Conservation (phyloP, 179 eudicot genomes). For the Silene vulgaris region DNA sequence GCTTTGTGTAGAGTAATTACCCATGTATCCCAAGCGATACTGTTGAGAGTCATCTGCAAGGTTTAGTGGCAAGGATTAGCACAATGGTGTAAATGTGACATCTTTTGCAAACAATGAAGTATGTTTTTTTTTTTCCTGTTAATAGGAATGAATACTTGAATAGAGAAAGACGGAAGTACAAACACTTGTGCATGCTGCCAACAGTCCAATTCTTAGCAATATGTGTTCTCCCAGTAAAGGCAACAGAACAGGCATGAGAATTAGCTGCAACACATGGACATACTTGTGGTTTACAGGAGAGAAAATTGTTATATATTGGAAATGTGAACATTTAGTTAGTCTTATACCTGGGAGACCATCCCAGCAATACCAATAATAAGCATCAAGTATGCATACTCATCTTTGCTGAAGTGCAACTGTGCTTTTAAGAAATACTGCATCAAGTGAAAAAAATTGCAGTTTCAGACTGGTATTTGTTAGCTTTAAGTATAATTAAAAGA, state of each 20-base stretch:
- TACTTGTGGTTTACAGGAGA: neutral
- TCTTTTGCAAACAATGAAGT: neutral
- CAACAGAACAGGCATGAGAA: slow-evolving; percentile 61
- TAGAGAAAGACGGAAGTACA: slow-evolving; percentile 11
- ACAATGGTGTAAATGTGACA: neutral
- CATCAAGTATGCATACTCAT: slow-evolving; percentile 57
- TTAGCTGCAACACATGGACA: slow-evolving; percentile 40
- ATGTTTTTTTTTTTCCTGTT: neutral
- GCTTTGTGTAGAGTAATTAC: slow-evolving; percentile 34
- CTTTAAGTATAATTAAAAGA: neutral
- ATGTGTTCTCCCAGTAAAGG: slow-evolving; percentile 54
- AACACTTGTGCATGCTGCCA: slow-evolving; percentile 44
- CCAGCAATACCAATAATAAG: slow-evolving; percentile 45
- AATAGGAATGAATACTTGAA: neutral
- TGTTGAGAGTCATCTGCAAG: slow-evolving; percentile 57
- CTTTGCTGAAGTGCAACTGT: slow-evolving; percentile 57
- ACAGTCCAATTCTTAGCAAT: slow-evolving; percentile 54
- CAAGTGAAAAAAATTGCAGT: neutral
- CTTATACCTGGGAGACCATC: slow-evolving; percentile 44
- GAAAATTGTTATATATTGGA: neutral
- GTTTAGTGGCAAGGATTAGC: slow-evolving; percentile 15
- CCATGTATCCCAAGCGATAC: slow-evolving; percentile 72
- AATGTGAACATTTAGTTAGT: neutral
- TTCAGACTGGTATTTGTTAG: slow-evolving; percentile 3
- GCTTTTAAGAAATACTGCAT: slow-evolving; percentile 73